Percentiles rank a stretch among this genome's conserved stretches.
These are phyloP conservation scores for Pseudogymnoascus sp. DNA, from an alignment of 2,329 filamentous ascomycete species.

Conservation along the genomic window DNA sequence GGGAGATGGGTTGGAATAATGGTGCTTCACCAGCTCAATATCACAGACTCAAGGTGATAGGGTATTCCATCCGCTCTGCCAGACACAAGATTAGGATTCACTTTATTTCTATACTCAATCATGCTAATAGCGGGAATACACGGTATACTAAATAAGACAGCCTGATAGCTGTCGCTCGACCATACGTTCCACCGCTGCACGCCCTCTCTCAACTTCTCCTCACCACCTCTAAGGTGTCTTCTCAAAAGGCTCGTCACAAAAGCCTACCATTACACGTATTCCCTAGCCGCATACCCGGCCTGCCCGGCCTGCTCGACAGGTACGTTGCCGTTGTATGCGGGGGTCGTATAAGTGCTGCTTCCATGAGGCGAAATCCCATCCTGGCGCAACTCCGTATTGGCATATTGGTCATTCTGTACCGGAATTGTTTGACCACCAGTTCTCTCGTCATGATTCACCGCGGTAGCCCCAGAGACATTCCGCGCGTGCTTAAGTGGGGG, in stretches of 20 bases:
- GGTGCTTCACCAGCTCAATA: not conserved
- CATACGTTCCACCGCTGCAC: not conserved
- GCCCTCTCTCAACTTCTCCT: not conserved
- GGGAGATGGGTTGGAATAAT: not conserved
- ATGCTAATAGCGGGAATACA: not conserved
- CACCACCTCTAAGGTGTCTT: not conserved
- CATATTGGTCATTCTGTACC: not conserved
- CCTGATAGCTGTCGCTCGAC: not conserved
- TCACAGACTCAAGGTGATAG: not conserved
- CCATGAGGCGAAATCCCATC: not conserved
- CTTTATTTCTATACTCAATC: not conserved
- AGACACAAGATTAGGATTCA: not conserved
- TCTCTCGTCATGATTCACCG: not conserved
- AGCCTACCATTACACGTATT: not conserved
- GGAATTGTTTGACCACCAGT: not conserved
- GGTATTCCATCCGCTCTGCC: not conserved
- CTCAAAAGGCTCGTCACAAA: not conserved
- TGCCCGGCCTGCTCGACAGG: not conserved
- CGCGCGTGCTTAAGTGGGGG: not conserved
- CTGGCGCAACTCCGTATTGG: not conserved
- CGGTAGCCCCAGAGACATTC: conserved; percentile 3
- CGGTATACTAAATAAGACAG: not conserved
- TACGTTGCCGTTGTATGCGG: not conserved
- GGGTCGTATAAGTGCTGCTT: not conserved
- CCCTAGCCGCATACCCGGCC: not conserved